These are phyloP conservation scores for Zarea fungicola DNA, from an alignment of 2,329 filamentous ascomycete species.

Conservation along the genomic window DNA sequence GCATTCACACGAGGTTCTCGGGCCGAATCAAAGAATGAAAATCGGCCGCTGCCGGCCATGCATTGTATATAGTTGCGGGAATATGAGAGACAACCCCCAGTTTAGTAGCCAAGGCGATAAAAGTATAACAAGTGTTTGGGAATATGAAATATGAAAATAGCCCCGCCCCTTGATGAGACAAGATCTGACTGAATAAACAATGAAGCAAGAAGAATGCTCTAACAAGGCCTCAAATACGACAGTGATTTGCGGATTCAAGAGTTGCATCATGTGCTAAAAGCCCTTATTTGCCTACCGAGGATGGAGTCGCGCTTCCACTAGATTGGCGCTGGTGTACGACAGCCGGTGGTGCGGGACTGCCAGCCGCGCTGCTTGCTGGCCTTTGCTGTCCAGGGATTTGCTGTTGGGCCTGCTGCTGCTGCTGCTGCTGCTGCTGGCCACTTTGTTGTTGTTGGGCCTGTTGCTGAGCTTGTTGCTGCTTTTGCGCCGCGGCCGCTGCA, in stretches of 20 bases:
- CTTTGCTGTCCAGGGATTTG: conserved; percentile 4
- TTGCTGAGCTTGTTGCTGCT: conserved; percentile 15
- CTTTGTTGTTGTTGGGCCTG: conserved; percentile 14
- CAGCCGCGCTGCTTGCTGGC: conserved; percentile 2
- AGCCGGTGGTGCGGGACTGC: conserved; percentile 10
- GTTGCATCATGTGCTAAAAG: no score
- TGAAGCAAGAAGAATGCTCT: not conserved
- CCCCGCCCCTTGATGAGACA: not conserved
- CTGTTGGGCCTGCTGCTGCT: conserved; percentile 14
- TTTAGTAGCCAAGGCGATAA: not conserved
- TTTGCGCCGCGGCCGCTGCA: conserved; percentile 24
- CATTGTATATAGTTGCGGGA: not conserved
- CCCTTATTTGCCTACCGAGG: conserved; percentile 25
- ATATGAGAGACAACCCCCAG: not conserved
- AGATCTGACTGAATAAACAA: not conserved
- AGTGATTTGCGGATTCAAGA: no score
- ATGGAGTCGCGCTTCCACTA: conserved; percentile 36
- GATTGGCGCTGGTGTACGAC: conserved; percentile 29
- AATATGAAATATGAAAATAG: not conserved
- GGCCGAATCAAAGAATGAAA: not conserved
- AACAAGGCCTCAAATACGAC: no score
- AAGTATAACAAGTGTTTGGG: not conserved
- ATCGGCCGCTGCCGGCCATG: not conserved
- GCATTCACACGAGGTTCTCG: no score
- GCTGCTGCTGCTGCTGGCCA: conserved; percentile 15